These are phyloP conservation scores for Phytophthora pseudosyringae DNA, from an alignment of 352 stramenopile genomes.

Conservation along the genomic window DNA sequence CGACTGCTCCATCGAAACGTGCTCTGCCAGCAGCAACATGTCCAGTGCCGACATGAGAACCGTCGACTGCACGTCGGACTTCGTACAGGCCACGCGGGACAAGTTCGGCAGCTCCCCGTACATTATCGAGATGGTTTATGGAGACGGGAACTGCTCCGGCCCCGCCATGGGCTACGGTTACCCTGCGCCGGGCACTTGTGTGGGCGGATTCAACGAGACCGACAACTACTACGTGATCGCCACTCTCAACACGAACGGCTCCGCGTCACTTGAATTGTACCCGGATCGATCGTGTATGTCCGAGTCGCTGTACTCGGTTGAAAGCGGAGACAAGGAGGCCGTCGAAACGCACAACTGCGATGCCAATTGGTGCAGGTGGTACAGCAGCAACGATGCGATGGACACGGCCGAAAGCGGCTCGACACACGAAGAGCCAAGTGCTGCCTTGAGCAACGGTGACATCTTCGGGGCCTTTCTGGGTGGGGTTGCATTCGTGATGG, in stretches of 20 bases:
- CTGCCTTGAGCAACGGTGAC: slow-evolving; percentile 3
- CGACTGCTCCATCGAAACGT: slow-evolving; percentile 15
- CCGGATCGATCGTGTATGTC: slow-evolving; percentile 21
- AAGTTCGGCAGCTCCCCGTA: slow-evolving; percentile 23
- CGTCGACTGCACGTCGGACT: slow-evolving; percentile 14
- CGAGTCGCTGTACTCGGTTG: slow-evolving; percentile 1
- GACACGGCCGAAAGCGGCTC: neutral
- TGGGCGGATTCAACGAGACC: slow-evolving; percentile 10
- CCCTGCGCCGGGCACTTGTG: slow-evolving; percentile 16
- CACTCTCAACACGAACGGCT: slow-evolving; percentile 22
- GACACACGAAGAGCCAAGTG: neutral
- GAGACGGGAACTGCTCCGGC: slow-evolving; percentile 8
- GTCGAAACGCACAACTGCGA: slow-evolving; percentile 21
- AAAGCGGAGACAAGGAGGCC: slow-evolving; percentile 14
- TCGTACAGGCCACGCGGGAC: slow-evolving; percentile 12
- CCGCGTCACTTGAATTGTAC: slow-evolving; percentile 15
- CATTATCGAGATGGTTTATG: slow-evolving; percentile 23
- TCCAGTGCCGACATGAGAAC: slow-evolving; percentile 22
- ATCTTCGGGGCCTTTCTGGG: slow-evolving; percentile 12
- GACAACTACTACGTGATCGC: slow-evolving; percentile 27
- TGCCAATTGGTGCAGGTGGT: slow-evolving; percentile 24
- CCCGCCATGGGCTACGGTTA: slow-evolving; percentile 16
- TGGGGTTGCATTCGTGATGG: slow-evolving; percentile 5
- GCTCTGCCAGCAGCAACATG: slow-evolving; percentile 4
- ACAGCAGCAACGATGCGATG: slow-evolving; percentile 25